phyloP scores from a whole-genome alignment of 371 early-diverging fungal species.

The Rhizopus sp. region DNA sequence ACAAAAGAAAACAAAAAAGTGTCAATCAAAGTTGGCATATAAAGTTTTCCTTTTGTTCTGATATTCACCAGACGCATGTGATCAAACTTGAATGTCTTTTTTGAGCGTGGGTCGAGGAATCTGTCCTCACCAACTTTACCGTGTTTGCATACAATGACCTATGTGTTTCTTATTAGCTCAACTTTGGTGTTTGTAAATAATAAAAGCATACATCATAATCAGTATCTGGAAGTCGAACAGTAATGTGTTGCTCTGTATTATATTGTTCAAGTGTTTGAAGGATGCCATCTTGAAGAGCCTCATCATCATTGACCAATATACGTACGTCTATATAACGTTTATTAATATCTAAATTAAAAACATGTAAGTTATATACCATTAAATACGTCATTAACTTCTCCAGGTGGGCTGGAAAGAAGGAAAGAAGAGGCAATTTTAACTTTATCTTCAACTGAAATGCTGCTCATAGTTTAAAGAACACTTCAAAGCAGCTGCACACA shows the following conservation, averaged over 20 bases:
- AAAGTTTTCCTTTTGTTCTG: not conserved
- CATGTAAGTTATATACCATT: conserved; percentile 65
- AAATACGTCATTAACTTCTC: conserved; percentile 95
- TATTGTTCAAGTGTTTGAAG: conserved; percentile 77
- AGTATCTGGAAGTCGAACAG: conserved; percentile 65
- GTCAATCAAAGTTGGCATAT: not conserved
- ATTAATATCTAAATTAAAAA: not conserved
- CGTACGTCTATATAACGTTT: conserved; percentile 75
- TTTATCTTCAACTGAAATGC: conserved; percentile 56
- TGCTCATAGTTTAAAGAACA: conserved; percentile 18
- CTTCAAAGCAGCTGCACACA: not conserved
- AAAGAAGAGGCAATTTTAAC: conserved; percentile 83
- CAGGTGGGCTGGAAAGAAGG: conserved; percentile 89
- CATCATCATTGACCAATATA: conserved; percentile 81
- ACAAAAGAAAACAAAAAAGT: not conserved
- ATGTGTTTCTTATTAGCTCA: conserved; percentile 1
- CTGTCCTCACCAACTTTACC: conserved; percentile 64
- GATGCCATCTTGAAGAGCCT: conserved; percentile 72
- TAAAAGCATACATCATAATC: conserved; percentile 58
- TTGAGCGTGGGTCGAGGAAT: conserved; percentile 76
- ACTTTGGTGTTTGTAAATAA: not conserved
- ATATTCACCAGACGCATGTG: conserved; percentile 66
- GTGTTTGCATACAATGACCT: conserved; percentile 79
- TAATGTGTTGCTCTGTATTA: conserved; percentile 81
- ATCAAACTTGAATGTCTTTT: conserved; percentile 71